phyloP scores from a whole-genome alignment of 345 rosid genomes.

The Camelina neglecta region DNA sequence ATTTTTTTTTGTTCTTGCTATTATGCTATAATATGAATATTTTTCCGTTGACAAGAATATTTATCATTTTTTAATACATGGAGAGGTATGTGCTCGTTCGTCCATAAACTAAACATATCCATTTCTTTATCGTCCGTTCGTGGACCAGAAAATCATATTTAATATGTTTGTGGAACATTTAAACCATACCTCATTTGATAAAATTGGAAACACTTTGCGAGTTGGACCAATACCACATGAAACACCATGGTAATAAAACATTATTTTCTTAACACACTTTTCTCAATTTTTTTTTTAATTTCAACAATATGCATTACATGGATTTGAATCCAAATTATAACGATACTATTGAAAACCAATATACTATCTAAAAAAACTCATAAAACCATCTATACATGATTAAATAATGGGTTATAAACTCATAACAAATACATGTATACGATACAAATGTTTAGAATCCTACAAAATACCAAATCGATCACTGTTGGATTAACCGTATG shows the following conservation, averaged over 20 bases:
- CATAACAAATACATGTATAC: not conserved
- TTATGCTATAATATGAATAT: not conserved
- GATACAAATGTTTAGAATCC: not conserved
- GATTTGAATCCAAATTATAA: not conserved
- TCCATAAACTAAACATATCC: not conserved
- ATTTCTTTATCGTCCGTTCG: not conserved
- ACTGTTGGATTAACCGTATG: not conserved
- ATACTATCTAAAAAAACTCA: not conserved
- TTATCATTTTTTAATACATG: not conserved
- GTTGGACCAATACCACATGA: not conserved
- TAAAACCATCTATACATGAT: not conserved
- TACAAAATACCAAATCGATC: not conserved
- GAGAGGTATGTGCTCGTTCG: not conserved
- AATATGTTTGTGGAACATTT: not conserved
- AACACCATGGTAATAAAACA: not conserved
- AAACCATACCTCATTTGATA: not conserved
- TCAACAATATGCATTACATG: not conserved
- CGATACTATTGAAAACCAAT: not conserved
- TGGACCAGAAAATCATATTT: not conserved
- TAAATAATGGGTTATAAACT: not conserved
- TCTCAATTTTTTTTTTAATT: not conserved
- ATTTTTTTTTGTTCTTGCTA: not conserved
- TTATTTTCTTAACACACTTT: not conserved
- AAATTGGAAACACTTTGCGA: not conserved
- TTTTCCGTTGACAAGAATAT: not conserved